These are phyloP conservation scores for Schizophyllum amplum DNA, from an alignment of 1,284 basidiomycete genomes.

Conservation along the genomic window DNA sequence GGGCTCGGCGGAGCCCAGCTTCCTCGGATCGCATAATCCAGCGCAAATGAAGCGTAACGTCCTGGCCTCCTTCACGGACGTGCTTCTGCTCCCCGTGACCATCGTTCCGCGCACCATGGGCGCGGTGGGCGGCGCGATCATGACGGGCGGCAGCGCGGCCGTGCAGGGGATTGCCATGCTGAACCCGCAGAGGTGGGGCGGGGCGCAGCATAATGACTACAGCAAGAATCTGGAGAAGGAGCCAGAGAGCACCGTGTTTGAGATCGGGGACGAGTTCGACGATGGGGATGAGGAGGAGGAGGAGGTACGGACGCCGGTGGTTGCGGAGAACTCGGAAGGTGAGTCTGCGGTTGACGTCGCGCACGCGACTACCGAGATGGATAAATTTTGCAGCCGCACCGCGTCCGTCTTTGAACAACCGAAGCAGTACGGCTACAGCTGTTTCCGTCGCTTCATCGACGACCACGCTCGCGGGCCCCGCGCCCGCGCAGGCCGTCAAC, in stretches of 20 bases:
- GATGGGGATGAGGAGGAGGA: conserved; percentile 32
- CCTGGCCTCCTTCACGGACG: conserved; percentile 84
- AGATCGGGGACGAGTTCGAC: conserved; percentile 49
- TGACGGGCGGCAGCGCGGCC: conserved; percentile 65
- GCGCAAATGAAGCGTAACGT: conserved; percentile 91
- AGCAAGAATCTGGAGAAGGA: conserved; percentile 31
- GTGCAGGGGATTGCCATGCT: conserved; percentile 82
- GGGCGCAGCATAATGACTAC: conserved; percentile 26
- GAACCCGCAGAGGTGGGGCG: conserved; percentile 77
- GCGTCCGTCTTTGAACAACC: not conserved
- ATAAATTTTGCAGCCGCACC: too few relatives aligned
- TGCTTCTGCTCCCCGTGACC: conserved; percentile 88
- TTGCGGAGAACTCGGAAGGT: not conserved
- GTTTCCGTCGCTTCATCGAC: not conserved
- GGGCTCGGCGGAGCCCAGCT: conserved; percentile 32
- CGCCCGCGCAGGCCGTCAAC: conserved; percentile 27
- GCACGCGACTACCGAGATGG: too few relatives aligned
- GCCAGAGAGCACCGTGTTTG: conserved; percentile 47
- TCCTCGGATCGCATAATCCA: conserved; percentile 82
- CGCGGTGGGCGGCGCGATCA: conserved; percentile 70
- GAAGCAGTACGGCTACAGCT: not conserved
- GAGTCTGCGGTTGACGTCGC: too few relatives aligned
- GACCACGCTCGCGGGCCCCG: not conserved
- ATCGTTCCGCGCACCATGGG: conserved; percentile 88
- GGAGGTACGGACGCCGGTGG: conserved; percentile 16